Conservation (phyloP, 2,329 filamentous ascomycete genomes). For the Akanthomyces dipterigenus region DNA sequence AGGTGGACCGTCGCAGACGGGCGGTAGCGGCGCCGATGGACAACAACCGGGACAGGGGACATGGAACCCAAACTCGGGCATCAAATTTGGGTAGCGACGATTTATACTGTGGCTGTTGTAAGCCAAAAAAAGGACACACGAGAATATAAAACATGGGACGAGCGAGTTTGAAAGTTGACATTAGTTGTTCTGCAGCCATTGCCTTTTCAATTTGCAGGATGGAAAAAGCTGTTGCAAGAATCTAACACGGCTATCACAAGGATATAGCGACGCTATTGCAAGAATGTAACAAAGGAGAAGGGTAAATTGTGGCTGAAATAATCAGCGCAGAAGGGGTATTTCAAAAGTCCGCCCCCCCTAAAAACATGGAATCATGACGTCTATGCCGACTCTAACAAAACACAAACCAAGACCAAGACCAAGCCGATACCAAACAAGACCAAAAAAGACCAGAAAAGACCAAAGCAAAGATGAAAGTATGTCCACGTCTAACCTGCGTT, state of each 20-base stretch:
- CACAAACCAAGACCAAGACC: too few species aligned
- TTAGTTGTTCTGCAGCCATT: not conserved
- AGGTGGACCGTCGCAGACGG: slow-evolving; percentile 17
- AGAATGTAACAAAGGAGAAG: not conserved
- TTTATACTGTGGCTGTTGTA: not conserved
- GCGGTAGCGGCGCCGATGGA: slow-evolving; percentile 20
- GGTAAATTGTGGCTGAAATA: not conserved
- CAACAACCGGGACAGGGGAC: slow-evolving; percentile 30
- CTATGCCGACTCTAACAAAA: too few species aligned
- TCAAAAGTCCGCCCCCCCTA: not conserved
- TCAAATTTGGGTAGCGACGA: slow-evolving; percentile 43
- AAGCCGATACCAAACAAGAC: not conserved
- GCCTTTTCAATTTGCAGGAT: not conserved
- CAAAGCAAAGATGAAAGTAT: too few species aligned
- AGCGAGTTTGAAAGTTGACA: not conserved
- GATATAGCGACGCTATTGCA: too few species aligned
- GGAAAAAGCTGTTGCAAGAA: not conserved
- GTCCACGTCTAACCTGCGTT: too few species aligned
- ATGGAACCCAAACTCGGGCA: slow-evolving; percentile 54
- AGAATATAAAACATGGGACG: not conserved
- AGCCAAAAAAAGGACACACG: not conserved
- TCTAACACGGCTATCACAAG: too few species aligned
- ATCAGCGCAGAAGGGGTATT: not conserved
- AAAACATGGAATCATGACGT: not conserved
- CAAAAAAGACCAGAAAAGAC: not conserved